A percentile compares a stretch with the other conserved stretches of the same genome.
phyloP scores from a whole-genome alignment of 2,329 filamentous ascomycete genomes.

The Venturia effusa region DNA sequence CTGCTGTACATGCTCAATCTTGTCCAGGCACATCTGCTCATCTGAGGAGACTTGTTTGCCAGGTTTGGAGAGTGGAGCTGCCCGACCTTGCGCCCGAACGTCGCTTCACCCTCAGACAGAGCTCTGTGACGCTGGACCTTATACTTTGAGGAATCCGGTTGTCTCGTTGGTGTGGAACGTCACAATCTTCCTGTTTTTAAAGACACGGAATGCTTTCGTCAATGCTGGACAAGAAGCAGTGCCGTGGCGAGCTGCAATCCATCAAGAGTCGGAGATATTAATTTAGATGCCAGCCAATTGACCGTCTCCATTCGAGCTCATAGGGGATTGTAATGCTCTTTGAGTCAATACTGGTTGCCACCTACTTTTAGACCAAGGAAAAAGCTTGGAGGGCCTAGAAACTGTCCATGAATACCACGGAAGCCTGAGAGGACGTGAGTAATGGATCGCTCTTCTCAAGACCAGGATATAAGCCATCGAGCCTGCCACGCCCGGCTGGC shows the following conservation, averaged over 20 bases:
- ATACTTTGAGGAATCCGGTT: background rate
- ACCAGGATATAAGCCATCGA: background rate
- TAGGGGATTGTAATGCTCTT: background rate
- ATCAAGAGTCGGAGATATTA: background rate
- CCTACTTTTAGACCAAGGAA: background rate
- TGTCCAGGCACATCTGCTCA: background rate
- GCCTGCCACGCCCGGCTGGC: background rate
- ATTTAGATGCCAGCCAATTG: background rate
- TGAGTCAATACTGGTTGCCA: background rate
- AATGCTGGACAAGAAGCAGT: background rate
- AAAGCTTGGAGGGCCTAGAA: background rate
- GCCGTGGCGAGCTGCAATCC: background rate
- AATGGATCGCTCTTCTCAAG: background rate
- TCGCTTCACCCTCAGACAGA: background rate
- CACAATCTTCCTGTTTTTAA: background rate
- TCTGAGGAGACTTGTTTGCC: background rate
- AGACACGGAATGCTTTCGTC: background rate
- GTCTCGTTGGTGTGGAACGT: background rate
- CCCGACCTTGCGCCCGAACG: background rate
- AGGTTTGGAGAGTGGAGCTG: background rate
- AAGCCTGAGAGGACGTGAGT: background rate
- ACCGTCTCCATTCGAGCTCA: background rate
- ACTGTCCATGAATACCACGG: background rate
- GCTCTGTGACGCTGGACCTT: background rate
- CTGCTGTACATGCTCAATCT: background rate